Percentiles rank a stretch among this genome's conserved stretches.
Conservation (phyloP, 2,329 filamentous ascomycete species). For the Pseudofabraea citricarpa region DNA sequence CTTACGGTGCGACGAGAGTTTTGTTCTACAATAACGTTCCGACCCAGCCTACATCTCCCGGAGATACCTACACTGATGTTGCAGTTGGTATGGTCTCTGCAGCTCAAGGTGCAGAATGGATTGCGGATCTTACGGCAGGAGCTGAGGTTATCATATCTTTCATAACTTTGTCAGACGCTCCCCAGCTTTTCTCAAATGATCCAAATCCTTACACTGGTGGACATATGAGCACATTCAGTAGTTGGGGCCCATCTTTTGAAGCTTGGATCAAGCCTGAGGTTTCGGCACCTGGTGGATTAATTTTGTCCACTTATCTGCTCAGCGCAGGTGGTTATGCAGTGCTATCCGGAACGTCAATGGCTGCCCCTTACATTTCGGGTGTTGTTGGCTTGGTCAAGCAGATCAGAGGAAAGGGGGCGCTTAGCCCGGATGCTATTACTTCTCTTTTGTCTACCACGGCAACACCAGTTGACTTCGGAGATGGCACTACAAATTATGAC, state of each 20-base stretch:
- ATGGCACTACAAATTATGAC: slow-evolving; percentile 19
- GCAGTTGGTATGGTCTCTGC: slow-evolving; percentile 1
- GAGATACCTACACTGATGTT: background rate
- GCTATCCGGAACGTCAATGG: slow-evolving; percentile 1
- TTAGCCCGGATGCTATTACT: slow-evolving; percentile 45
- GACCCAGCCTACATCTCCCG: background rate
- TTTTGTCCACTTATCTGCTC: slow-evolving; percentile 1
- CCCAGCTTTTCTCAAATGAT: background rate
- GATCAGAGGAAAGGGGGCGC: slow-evolving; percentile 37
- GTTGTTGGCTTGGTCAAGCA: slow-evolving; percentile 50
- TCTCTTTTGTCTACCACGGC: slow-evolving; percentile 45
- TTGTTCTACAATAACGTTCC: slow-evolving; percentile 1
- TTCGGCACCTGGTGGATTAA: background rate
- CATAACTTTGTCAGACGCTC: background rate
- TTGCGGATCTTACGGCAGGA: background rate
- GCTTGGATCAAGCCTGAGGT: slow-evolving; percentile 1
- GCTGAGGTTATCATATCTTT: background rate
- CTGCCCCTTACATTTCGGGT: slow-evolving; percentile 30
- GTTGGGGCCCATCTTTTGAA: slow-evolving; percentile 1
- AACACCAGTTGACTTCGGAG: slow-evolving; percentile 44
- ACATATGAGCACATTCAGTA: background rate
- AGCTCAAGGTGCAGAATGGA: background rate
- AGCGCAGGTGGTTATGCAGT: background rate
- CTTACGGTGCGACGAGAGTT: background rate
- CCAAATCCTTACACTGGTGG: background rate